Percentiles rank a stretch among this genome's conserved stretches.
These are phyloP conservation scores for Physcomitrium patens DNA, from an alignment of 225 moss, liverwort and hornwort species.

Conservation along the genomic window DNA sequence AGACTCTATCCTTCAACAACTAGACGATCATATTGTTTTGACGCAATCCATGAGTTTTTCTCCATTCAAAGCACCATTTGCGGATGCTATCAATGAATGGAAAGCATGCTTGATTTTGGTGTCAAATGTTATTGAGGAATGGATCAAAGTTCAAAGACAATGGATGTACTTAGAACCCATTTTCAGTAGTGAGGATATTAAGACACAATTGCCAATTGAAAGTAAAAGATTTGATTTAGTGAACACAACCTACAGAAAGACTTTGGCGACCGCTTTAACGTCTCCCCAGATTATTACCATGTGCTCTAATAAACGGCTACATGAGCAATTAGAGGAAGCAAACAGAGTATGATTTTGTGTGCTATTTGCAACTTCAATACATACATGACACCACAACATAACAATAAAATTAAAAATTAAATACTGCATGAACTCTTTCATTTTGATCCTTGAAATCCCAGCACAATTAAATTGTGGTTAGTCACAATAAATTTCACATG, in stretches of 20 bases:
- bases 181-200: constrained; percentile 75
- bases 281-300: constrained; percentile 64
- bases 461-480: too few relatives aligned
- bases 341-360: constrained; percentile 51
- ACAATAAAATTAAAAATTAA: too few relatives aligned
- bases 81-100: constrained; percentile 67
- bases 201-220: constrained; percentile 75
- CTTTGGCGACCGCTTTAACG: constrained; percentile 54
- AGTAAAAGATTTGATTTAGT: constrained; percentile 81
- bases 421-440: too few relatives aligned
- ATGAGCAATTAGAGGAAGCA: constrained; percentile 75
- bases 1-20: constrained; percentile 67
- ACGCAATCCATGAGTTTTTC: constrained; percentile 83
- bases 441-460: too few relatives aligned
- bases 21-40: constrained; percentile 79
- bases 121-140: constrained; percentile 74
- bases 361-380: too few relatives aligned
- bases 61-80: constrained; percentile 80
- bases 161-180: constrained; percentile 92
- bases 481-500: background rate
- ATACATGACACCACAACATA: background rate
- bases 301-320: constrained; percentile 68
- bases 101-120: constrained; percentile 55
- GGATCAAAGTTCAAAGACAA: constrained; percentile 78
- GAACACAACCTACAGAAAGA: constrained; percentile 65